Percentiles rank a stretch among this genome's conserved stretches.
phyloP scores from a whole-genome alignment of 306 rosid genomes.

The Cajanus cajan region DNA sequence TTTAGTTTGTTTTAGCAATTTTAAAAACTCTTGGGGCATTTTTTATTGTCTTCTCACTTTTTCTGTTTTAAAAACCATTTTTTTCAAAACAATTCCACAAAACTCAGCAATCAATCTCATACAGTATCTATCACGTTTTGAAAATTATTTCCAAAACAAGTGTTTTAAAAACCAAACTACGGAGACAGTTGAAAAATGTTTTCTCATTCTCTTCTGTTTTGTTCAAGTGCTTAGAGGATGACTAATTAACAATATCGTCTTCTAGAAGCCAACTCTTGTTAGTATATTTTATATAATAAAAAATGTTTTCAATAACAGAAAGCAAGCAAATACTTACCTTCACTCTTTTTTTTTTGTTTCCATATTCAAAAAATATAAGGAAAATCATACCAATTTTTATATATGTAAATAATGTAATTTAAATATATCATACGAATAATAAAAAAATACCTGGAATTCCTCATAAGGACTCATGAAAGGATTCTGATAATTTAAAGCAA shows the following conservation, averaged over 20 bases:
- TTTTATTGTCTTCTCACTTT: not conserved
- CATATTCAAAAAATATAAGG: slow-evolving; percentile 14
- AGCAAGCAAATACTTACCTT: not conserved
- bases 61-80: not conserved
- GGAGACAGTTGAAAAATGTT: not conserved
- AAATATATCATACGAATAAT: not conserved
- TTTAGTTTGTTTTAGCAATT: not conserved
- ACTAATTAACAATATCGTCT: not conserved
- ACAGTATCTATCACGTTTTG: not conserved
- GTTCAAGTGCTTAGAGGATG: not conserved
- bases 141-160: not conserved
- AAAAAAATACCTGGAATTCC: slow-evolving; percentile 81
- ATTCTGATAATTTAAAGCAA: slow-evolving; percentile 85
- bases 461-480: slow-evolving; percentile 86
- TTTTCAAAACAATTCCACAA: not conserved
- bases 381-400: not conserved
- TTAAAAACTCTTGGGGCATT: not conserved
- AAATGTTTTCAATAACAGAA: not conserved
- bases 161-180: not conserved
- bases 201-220: not conserved
- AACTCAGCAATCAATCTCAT: not conserved
- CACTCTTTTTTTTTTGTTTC: not conserved
- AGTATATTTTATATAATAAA: not conserved
- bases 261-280: not conserved
- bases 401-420: not conserved